Conservation (phyloP, 805 yeast genomes). For the Metschnikowia reukaufii region DNA sequence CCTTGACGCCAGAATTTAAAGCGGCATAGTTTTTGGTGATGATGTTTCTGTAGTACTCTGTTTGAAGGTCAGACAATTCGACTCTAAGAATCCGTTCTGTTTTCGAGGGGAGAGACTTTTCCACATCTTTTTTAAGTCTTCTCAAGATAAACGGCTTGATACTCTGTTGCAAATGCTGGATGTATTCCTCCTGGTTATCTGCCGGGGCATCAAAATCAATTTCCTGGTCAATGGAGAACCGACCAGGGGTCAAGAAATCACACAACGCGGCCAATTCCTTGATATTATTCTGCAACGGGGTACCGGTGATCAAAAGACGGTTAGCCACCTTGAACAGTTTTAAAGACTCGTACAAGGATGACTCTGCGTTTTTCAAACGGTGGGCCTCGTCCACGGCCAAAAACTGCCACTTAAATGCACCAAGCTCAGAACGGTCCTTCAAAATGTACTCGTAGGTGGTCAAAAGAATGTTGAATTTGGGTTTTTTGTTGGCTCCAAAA, state of each 20-base stretch:
- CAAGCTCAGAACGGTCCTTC: slow-evolving; percentile 81
- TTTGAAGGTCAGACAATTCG: slow-evolving; percentile 91
- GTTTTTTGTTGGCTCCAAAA: slow-evolving; percentile 60
- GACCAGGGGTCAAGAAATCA: slow-evolving; percentile 95
- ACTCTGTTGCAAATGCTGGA: slow-evolving; percentile 77
- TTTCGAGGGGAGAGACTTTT: slow-evolving; percentile 92
- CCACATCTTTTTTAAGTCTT: slow-evolving; percentile 95
- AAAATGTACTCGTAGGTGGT: slow-evolving; percentile 96
- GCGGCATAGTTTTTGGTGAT: slow-evolving; percentile 91
- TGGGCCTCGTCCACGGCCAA: slow-evolving; percentile 99
- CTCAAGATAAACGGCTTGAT: slow-evolving; percentile 91
- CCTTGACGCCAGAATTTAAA: slow-evolving; percentile 74
- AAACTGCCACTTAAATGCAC: slow-evolving; percentile 89
- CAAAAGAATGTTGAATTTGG: slow-evolving; percentile 86
- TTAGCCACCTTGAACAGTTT: slow-evolving; percentile 79
- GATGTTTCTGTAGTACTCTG: slow-evolving; percentile 91
- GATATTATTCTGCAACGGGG: slow-evolving; percentile 94
- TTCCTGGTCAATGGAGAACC: slow-evolving; percentile 84
- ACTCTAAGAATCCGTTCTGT: slow-evolving; percentile 94
- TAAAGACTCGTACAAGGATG: slow-evolving; percentile 87
- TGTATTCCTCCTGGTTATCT: slow-evolving; percentile 83
- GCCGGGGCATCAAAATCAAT: slow-evolving; percentile 92
- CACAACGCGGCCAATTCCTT: slow-evolving; percentile 94
- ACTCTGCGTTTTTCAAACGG: slow-evolving; percentile 89
- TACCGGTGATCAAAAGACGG: slow-evolving; percentile 91